Evolutionary conservation across 352 stramenopile species (phyloP).

Genomic region (Blastocystis sp.): DNA sequence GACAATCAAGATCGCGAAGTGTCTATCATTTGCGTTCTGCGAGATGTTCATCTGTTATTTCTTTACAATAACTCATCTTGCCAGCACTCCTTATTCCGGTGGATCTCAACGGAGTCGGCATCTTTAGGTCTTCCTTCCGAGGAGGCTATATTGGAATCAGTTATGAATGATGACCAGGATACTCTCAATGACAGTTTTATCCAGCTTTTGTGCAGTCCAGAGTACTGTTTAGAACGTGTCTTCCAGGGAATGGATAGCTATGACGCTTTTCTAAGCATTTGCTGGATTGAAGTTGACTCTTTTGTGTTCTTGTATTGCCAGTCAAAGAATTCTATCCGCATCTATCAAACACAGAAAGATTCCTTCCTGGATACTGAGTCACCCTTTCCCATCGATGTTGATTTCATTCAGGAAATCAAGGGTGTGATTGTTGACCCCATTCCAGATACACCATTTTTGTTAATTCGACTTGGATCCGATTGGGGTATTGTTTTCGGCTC

Average conservation of each 20-base stretch:
- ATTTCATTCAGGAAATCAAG: not conserved
- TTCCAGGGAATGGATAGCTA: not conserved
- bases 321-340: not conserved
- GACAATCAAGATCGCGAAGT: not conserved
- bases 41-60: not conserved
- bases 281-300: not conserved
- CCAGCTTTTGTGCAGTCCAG: not conserved
- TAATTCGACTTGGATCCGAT: not conserved
- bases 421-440: not conserved
- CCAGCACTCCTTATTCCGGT: not conserved
- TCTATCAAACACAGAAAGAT: not conserved
- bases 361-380: not conserved
- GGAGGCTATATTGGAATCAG: not conserved
- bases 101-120: not conserved
- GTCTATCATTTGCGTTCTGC: not conserved
- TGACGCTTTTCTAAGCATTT: not conserved
- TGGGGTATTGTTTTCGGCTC: not conserved
- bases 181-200: not conserved
- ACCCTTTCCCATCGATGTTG: not conserved
- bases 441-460: not conserved
- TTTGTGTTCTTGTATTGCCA: not conserved
- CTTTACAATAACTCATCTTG: not conserved
- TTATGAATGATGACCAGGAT: not conserved
- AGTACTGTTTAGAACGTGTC: not conserved
- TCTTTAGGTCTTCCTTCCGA: not conserved